Evolutionary conservation across 805 yeast genomes (phyloP), one percentile per base, ranked within the genome.

Genomic region (Cyberlindnera misumaiensis): DNA sequence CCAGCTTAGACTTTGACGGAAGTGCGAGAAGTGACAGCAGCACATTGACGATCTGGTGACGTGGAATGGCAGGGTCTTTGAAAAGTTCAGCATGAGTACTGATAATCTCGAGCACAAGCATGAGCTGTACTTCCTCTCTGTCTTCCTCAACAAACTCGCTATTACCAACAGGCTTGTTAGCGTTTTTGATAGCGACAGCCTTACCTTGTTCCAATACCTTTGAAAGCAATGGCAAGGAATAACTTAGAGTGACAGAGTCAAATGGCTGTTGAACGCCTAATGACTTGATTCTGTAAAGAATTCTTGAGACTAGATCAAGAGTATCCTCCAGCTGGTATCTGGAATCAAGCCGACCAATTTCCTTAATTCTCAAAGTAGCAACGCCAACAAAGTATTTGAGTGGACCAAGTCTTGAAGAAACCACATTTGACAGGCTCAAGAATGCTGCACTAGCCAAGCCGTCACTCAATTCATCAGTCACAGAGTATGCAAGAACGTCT

Each of bases 41-140:
- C 5, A 79, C 77, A 9, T 61, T 61, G 41, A 90, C 62, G 28
- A 87, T 73, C 5, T 74, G 70, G 4, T 68, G 62, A 54, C 97
- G 75, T 14, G 95, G 94, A 40, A 85, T 76, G 1, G 74, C 58
- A 0, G 69, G 68, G 52, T 81, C 80, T 47, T 72, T 77, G 54
- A 93, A 82, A 11, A 68, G 70, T 46, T 78, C 88, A 16, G 80
- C 72, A 51, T 83, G 89, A 3, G 72, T 71, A 30, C 78, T 68
- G 39, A 90, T 66, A 30, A 88, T 77, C 52, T 85, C 94, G 49
- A 89, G 60, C 0, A 90, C 83, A 41, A 90, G 64, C 35, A 83
- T 59, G 35, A 88, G 64, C 50, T 85, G 90, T 56, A 88, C 97
- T 58, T 89, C 96, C 54, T 83, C 88, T n/a, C 79, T 79, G 48